Evolutionary conservation across 768 basidiomycete species (phyloP), one percentile per base, ranked within the genome.

Genomic region (Trametes punicea): DNA sequence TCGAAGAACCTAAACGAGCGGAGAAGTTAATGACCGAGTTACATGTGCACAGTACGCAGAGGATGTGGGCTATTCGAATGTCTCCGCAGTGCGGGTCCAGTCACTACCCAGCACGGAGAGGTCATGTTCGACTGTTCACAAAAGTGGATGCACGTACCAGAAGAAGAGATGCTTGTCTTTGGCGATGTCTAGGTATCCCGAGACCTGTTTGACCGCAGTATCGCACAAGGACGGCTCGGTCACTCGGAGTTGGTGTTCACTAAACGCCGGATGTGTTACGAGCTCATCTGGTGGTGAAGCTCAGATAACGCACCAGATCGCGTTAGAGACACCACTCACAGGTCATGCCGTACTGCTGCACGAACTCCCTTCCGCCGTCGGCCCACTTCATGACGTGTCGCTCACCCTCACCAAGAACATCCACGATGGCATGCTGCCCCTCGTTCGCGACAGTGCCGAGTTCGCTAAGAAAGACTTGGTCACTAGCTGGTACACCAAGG

Each of bases 1-100:
- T 97, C 95, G 63, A 98, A 93, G 80, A 92, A 93, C 89, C 89
- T 90, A 56, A 2, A 39, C 27, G n/a, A 15, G 15, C n/a, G 29
- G 13, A 11, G 16, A 61, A 30, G 21, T 34, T 23, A 55, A 29
- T 38, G 6, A 8, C 40, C 21, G 6, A 3, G 29, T 18, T 21
- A 21, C 6, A 25, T 7, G 34, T 27, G 23, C 34, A 18, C 23
- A 23, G 23, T n/a, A 25, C 16, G 36, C 8, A 10, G n/a, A 25
- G 15, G 2, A 13, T 6, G 30, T 2, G n/a, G n/a, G n/a, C n/a
- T n/a, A n/a, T n/a, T n/a, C n/a, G n/a, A 31, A 31, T 13, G 31
- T 31, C 13, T 31, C 31, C 31, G 31, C 7, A 31, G n/a, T n/a
- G n/a, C n/a, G n/a, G 13, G 31, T 31, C 31, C 7, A 31, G 31